Evolutionary conservation across 352 stramenopile genomes (phyloP), one percentile per base, ranked within the genome.

Genomic region (Globisporangium paddicum): DNA sequence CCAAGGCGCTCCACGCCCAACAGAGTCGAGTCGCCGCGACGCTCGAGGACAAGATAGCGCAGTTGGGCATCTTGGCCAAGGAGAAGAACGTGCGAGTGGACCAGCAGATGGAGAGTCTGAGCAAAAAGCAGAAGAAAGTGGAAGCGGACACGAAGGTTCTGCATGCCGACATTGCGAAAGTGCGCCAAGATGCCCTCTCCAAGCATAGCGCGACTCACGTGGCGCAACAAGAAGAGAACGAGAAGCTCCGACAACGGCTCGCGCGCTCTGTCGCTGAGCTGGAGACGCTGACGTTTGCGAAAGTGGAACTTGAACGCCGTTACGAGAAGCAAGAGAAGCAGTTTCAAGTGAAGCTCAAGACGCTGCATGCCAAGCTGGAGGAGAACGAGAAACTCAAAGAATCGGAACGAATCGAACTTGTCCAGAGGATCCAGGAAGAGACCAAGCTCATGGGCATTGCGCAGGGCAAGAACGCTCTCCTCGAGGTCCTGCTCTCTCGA

Each of bases 11-110:
- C 19, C 72, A 83, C 49, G 70, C 54, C 10, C 77, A 89, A 48
- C 72, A 86, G 35, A 72, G 60, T 32, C 78, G 73, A 28, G 67
- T 77, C 26, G 48, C 67, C 0, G 53, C 61, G 7, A 63, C 66
- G n/a, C 64, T 91, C 23, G 79, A 91, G 16, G 79, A 89, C 23
- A 83, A 74, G 32, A 55, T 87, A 7, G 69, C 77, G n/a, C 58
- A 79, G 16, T 64, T 90, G 11, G 48, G 60, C 11, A 68, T 61
- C 28, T 35, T 62, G 14, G 66, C 66, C 30, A 86, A 86, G 57
- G 73, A 84, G 0, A 80, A 77, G 51, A 71, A 72, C 10, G 62
- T 35, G 28, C 79, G 79, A 51, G 51, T 77, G 10, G 77, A 91
- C 10, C 77, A 87, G 26, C 72, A 86, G 53, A 53, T 89, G 8